Evolutionary conservation across 192 early-diverging fungal species (phyloP).

Genomic region (Pilaira anomala): DNA sequence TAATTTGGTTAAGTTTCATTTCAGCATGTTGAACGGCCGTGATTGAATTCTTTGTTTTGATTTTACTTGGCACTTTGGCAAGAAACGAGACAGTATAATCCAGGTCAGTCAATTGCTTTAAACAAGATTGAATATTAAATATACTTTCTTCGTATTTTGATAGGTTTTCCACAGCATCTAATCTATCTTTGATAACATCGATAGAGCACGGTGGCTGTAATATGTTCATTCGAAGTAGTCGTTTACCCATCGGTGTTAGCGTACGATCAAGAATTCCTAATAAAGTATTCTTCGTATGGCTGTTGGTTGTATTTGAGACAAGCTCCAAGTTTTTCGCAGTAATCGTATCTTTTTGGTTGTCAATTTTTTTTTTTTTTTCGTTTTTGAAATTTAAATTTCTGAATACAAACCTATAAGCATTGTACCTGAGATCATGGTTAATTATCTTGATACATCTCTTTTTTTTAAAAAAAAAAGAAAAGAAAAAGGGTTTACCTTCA

Average conservation of each 20-base stretch:
- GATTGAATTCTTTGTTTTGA: too few relatives aligned
- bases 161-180: conserved; percentile 61
- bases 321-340: conserved; percentile 65
- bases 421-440: conserved; percentile 16
- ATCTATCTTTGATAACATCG: conserved; percentile 48
- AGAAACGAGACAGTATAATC: conserved; percentile 56
- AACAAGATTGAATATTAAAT: conserved; percentile 43
- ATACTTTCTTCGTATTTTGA: conserved; percentile 45
- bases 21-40: conserved; percentile 53
- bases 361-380: neutral
- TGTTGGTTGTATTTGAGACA: conserved; percentile 45
- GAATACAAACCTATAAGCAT: conserved; percentile 40
- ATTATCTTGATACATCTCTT: neutral
- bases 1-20: conserved; percentile 63
- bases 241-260: conserved; percentile 63
- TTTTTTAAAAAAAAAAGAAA: neutral
- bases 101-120: conserved; percentile 50
- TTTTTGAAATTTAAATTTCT: too few relatives aligned
- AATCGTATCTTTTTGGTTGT: conserved; percentile 41
- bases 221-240: conserved; percentile 72
- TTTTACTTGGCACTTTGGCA: conserved; percentile 42
- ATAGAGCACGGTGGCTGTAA: conserved; percentile 66
- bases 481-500: conserved; percentile 39
- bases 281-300: conserved; percentile 47
- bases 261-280: conserved; percentile 63